phyloP scores from a whole-genome alignment of 2,329 filamentous ascomycete genomes.

The Fusarium sp. region DNA sequence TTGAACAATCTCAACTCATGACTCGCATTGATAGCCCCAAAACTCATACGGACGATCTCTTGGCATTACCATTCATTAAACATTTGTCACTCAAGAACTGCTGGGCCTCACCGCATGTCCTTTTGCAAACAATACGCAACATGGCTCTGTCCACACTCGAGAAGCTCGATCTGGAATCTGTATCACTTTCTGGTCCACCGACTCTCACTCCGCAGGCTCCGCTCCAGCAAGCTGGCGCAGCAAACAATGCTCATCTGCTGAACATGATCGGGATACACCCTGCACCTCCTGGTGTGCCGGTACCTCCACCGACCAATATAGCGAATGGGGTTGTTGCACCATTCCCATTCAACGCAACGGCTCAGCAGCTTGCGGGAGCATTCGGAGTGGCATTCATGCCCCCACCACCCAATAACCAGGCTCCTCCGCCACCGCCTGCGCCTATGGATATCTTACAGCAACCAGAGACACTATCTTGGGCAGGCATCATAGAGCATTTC shows the following conservation, averaged over 20 bases:
- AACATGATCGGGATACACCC: constrained; percentile 31
- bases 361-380: constrained; percentile 6
- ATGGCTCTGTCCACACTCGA: constrained; percentile 62
- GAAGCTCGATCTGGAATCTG: constrained; percentile 69
- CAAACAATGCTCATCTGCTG: constrained; percentile 26
- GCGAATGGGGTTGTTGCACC: background rate
- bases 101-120: constrained; percentile 71
- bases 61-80: constrained; percentile 68
- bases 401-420: constrained; percentile 2
- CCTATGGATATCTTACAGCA: constrained; percentile 35
- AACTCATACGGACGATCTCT: constrained; percentile 51
- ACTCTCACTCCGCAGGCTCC: constrained; percentile 43
- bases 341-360: background rate
- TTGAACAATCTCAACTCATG: constrained; percentile 51
- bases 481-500: constrained; percentile 57
- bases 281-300: background rate
- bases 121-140: constrained; percentile 62
- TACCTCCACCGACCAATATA: background rate
- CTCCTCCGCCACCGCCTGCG: background rate
- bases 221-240: constrained; percentile 35
- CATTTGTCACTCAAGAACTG: constrained; percentile 75
- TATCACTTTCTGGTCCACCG: constrained; percentile 69
- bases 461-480: constrained; percentile 54
- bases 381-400: background rate
- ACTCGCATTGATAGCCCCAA: constrained; percentile 46